These are phyloP conservation scores for Helianthus tuberosus DNA, from an alignment of 129 eudicot species.

Conservation along the genomic window DNA sequence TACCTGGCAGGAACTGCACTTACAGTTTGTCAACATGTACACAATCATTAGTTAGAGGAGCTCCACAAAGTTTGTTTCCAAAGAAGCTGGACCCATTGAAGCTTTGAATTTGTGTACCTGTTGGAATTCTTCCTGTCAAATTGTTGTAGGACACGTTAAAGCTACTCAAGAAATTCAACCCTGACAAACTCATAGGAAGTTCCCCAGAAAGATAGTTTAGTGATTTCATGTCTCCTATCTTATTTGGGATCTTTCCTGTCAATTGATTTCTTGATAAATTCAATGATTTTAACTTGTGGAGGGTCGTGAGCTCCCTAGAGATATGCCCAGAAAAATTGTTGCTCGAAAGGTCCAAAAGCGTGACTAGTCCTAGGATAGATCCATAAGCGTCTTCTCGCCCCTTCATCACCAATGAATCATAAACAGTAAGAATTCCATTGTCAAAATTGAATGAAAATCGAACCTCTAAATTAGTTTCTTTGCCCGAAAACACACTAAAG, in stretches of 20 bases:
- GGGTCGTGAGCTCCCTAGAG: conserved; percentile 2
- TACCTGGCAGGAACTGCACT: no score
- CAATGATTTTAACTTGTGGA: not conserved
- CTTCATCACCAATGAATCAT: conserved; percentile 7
- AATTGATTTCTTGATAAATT: conserved; percentile 18
- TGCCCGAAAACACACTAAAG: not conserved
- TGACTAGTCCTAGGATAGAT: not conserved
- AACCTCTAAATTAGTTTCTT: not conserved
- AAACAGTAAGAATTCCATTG: no score
- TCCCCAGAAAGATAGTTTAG: conserved; percentile 13
- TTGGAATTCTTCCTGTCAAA: conserved; percentile 21
- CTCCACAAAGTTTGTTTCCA: conserved; percentile 32
- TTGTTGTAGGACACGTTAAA: conserved; percentile 12
- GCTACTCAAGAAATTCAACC: not conserved
- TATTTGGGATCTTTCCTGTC: conserved; percentile 16
- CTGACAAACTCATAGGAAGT: conserved; percentile 21
- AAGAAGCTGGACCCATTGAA: conserved; percentile 1
- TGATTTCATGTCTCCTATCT: conserved; percentile 12
- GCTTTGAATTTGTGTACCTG: conserved; percentile 22
- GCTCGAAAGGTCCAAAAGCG: conserved; percentile 13
- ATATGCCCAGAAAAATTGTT: conserved; percentile 15
- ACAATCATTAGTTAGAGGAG: conserved; percentile 9
- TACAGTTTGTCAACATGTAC: not conserved
- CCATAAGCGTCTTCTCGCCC: conserved; percentile 12
- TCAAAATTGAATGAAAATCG: conserved; percentile 9